A percentile compares a stretch with the other conserved stretches of the same genome.
phyloP scores from a whole-genome alignment of 148 eudicot genomes.

The Silene latifolia region DNA sequence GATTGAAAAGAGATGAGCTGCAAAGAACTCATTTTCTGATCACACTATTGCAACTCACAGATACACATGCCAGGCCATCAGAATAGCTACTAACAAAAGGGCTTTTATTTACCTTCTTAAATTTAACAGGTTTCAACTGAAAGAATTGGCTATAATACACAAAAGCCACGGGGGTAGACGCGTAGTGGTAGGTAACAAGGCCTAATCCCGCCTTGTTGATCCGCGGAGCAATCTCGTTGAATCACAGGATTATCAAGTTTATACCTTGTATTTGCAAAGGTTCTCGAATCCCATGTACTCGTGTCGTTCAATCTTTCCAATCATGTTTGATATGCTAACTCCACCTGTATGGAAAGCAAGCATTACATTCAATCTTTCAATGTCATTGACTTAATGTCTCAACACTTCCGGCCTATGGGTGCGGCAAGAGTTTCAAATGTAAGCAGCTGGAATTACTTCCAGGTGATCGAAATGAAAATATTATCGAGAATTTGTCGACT shows the following conservation, averaged over 20 bases:
- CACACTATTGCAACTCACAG: no score
- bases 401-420: no score
- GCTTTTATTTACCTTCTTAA: neutral
- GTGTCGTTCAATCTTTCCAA: constrained; percentile 56
- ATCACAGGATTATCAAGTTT: neutral
- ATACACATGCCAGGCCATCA: no score
- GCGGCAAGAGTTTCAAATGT: no score
- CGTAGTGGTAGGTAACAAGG: neutral
- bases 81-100: no score
- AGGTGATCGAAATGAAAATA: no score
- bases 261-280: constrained; percentile 55
- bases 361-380: neutral
- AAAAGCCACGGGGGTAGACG: no score
- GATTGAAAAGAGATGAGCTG: no score
- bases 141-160: neutral
- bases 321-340: constrained; percentile 75
- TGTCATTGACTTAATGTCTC: neutral
- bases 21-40: no score
- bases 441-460: no score
- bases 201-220: neutral
- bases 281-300: constrained; percentile 91
- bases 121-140: neutral
- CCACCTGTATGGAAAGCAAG: constrained; percentile 41
- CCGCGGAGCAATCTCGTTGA: neutral
- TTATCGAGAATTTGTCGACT: no score